Conservation (phyloP, 1,284 basidiomycete species). For the Apiotrichum mycotoxinovorans region DNA sequence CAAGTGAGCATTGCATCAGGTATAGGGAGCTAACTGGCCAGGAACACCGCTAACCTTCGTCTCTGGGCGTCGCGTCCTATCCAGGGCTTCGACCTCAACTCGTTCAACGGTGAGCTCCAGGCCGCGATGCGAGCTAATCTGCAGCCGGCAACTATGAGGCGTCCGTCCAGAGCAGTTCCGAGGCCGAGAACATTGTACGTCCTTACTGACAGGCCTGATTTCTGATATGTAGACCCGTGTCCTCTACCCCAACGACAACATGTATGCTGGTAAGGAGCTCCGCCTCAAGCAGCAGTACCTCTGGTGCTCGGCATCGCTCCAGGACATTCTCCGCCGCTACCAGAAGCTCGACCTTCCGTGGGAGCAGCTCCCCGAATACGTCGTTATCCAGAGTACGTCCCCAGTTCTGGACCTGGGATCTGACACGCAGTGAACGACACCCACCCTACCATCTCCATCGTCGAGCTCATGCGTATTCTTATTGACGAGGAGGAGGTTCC, state of each 20-base stretch:
- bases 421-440: conserved; percentile 58
- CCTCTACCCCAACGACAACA: conserved; percentile 60
- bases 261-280: conserved; percentile 70
- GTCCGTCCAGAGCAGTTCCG: conserved; percentile 77
- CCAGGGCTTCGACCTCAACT: conserved; percentile 85
- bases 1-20: conserved; percentile 20
- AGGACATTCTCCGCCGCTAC: conserved; percentile 68
- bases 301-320: conserved; percentile 65
- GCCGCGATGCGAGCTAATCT: conserved; percentile 6
- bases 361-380: conserved; percentile 67
- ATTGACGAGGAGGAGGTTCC: conserved; percentile 77
- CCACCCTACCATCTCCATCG: conserved; percentile 86
- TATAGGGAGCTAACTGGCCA: conserved; percentile 8
- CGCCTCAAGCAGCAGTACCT: conserved; percentile 93
- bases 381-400: conserved; percentile 67
- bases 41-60: conserved; percentile 53
- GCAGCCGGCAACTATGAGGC: conserved; percentile 80
- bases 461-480: conserved; percentile 85
- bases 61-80: conserved; percentile 71
- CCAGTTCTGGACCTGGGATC: background rate
- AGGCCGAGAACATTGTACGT: conserved; percentile 71
- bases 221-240: conserved; percentile 61
- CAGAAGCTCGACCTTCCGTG: conserved; percentile 50
- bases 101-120: conserved; percentile 67
- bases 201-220: no score